Base-by-base conservation (phyloP, 139 green algal species). In the Chloropicon primus region DNA sequence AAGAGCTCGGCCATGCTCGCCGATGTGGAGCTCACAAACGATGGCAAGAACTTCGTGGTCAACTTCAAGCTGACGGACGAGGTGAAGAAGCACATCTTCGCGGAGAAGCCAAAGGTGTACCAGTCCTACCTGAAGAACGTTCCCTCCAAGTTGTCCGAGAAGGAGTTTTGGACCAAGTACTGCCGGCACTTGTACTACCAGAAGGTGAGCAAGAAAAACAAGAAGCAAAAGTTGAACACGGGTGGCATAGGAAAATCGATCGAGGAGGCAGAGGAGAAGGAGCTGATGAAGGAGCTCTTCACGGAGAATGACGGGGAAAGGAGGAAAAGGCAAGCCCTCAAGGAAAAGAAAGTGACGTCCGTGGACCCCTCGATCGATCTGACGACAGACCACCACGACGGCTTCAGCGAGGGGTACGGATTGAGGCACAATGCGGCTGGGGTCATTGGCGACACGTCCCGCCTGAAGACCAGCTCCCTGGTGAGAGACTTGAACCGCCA, bases 101-200 rank as follows among this genome's bases (percentile, higher is more conserved):
- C 53, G 3, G 85, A 89, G 76, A 80, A 80, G 62, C 82, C 85
- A 0, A 81, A 90, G 71, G 78, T 90, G 23, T 75, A 87, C 23
- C 78, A 78, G n/a, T 86, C 85, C n/a, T 87, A 79, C 78, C 28
- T 82, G 72, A 76, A 76, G 0, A 79, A 88, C 53, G 86, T 90
- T 21, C 86, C 86, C 0, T 27, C 79, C 26, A 78, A 27, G 22
- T 54, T 87, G 74, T 53, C 76, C 17, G 84, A 89, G 23, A 80
- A 86, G 26, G 81, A 82, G 2, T 90, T 90, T 24, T 90, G 85
- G 85, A 74, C 75, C 2, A 79, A 76, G n/a, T 90, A 84, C 41
- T 62, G 41, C 41, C 41, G 41, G 41, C 41, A 62, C 41, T 17
- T 62, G 41, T 76, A 76, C 73, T 21, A 76, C 27, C 28, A 28